phyloP scores from a whole-genome alignment of 2,329 filamentous ascomycete species.

The Magnaporthiopsis rhizophila region DNA sequence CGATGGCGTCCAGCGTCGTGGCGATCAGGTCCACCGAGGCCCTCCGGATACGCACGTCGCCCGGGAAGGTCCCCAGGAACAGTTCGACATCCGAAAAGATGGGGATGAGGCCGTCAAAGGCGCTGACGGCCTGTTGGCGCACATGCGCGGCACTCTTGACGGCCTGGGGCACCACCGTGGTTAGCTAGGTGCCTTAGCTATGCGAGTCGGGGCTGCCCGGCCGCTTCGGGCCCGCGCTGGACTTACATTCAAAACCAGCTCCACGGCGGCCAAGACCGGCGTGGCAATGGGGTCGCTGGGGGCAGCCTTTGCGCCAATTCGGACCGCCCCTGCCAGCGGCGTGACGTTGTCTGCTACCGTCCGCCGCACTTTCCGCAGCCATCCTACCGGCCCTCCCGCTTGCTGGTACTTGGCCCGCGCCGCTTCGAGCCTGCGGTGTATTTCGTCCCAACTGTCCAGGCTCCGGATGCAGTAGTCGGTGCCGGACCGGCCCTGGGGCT shows the following conservation, averaged over 20 bases:
- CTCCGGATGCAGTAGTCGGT: background rate
- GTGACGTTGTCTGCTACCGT: background rate
- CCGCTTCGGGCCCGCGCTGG: background rate
- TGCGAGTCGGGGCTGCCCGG: background rate
- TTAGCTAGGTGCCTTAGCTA: background rate
- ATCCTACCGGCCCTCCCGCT: background rate
- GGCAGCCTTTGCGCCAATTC: background rate
- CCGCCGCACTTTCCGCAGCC: background rate
- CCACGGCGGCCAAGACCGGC: background rate
- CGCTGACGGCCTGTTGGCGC: background rate
- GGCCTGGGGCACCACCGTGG: background rate
- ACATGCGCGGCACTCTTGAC: background rate
- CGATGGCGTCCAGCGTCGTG: background rate
- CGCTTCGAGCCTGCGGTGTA: background rate
- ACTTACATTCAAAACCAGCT: background rate
- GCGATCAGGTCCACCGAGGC: background rate
- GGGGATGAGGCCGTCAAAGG: background rate
- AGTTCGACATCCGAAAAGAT: background rate
- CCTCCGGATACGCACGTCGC: background rate
- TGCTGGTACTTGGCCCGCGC: background rate
- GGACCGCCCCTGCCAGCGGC: background rate
- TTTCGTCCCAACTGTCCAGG: background rate
- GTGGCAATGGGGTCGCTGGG: background rate
- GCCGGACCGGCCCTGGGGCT: background rate
- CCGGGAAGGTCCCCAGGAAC: background rate